Conservation (phyloP, 495 filamentous ascomycete genomes). For the Clavariopsis aquatica region DNA sequence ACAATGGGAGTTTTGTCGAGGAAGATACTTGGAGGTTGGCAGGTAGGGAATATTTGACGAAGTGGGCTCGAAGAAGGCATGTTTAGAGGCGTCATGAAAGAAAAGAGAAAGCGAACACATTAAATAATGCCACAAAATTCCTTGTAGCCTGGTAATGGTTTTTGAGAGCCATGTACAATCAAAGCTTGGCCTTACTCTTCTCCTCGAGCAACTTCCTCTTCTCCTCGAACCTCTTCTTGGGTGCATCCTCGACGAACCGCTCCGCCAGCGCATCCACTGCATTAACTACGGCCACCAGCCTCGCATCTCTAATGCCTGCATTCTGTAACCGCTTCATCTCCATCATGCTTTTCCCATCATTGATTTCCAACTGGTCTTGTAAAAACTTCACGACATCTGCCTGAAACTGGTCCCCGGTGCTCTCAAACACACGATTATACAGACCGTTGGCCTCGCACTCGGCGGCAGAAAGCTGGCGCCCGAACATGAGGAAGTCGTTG, state of each 20-base stretch:
- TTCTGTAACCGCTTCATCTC: slow-evolving; percentile 47
- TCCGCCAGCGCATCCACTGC: slow-evolving; percentile 44
- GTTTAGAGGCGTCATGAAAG: slow-evolving; percentile 8
- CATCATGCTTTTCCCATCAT: slow-evolving; percentile 47
- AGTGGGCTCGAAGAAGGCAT: slow-evolving; percentile 39
- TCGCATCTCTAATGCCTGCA: slow-evolving; percentile 36
- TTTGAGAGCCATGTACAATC: too few relatives aligned
- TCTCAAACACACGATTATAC: slow-evolving; percentile 40
- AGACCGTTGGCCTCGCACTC: slow-evolving; percentile 36
- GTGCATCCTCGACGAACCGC: slow-evolving; percentile 45
- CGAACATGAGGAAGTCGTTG: slow-evolving; percentile 46
- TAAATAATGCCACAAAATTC: too few relatives aligned
- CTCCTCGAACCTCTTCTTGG: slow-evolving; percentile 40
- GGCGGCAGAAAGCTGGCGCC: slow-evolving; percentile 37
- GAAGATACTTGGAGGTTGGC: slow-evolving; percentile 37
- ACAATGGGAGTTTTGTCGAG: slow-evolving; percentile 37
- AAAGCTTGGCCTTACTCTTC: slow-evolving; percentile 33
- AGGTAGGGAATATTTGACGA: slow-evolving; percentile 38
- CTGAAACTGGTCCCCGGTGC: slow-evolving; percentile 33
- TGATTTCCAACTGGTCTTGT: slow-evolving; percentile 38
- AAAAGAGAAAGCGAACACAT: too few relatives aligned
- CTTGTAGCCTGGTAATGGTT: too few relatives aligned
- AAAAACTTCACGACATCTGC: slow-evolving; percentile 36
- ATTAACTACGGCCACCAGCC: slow-evolving; percentile 41
- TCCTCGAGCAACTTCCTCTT: slow-evolving; percentile 39